Evolutionary conservation across 805 yeast species (phyloP), one percentile per base, ranked within the genome.

Genomic region (Saccharomyces paradoxus): DNA sequence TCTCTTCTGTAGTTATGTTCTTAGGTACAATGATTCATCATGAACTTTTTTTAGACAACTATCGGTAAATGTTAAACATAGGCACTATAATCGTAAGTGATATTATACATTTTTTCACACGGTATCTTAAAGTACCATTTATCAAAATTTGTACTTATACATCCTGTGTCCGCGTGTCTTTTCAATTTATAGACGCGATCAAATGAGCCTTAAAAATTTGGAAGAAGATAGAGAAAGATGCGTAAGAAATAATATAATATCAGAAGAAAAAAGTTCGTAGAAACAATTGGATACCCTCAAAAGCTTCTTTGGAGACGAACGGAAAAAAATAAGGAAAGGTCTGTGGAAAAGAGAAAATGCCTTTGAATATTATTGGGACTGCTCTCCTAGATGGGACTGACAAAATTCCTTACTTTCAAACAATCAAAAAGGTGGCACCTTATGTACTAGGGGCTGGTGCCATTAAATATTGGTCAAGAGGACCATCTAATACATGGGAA

Each of bases 401-500:
- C 9, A 76, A 75, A 2, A 77, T 92, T 48, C 97, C 97, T 0
- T 87, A 86, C 32, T 90, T 86, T 83, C 71, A 74, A 2, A 71
- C 78, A 52, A 68, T 89, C 53, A 81, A 79, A 58, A 62, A 63
- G 6, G 82, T 79, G 58, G 84, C 78, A 0, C 96, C 96, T 0
- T 72, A 76, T 2, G 64, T 80, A 0, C 71, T 77, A 0, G 71
- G 70, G 0, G 64, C 79, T 0, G 78, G 73, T 0, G 77, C 78
- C 1, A 51, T 82, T 47, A 92, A 92, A 67, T 81, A 81, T 67
- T 89, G 87, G 72, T 83, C 87, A 63, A 80, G 85, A 37, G 99
- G 99, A 10, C 70, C 87, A 1, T 60, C 79, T 22, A 94, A 92
- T 71, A 87, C 90, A 0, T 92, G 97, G 96, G 96, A 89, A 57